A percentile compares a stretch with the other conserved stretches of the same genome.
Conservation (phyloP, 208 protist genomes). For the Trypanosoma platydactyli region DNA sequence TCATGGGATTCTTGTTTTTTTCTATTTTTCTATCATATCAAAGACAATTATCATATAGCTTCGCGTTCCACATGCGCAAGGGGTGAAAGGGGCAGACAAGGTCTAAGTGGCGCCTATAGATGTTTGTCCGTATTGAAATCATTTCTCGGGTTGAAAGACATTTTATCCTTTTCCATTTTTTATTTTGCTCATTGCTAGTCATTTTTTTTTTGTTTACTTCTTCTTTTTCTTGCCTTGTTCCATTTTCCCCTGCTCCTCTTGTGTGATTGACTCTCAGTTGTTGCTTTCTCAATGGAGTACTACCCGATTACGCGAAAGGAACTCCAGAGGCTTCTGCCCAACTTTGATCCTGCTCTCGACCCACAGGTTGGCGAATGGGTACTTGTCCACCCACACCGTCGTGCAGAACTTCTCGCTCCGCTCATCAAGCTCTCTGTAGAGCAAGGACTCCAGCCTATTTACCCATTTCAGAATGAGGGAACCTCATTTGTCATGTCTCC, state of each 20-base stretch:
- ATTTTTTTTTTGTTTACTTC: conserved; percentile 27
- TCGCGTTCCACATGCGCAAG: neutral
- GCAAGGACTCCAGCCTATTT: conserved; percentile 17
- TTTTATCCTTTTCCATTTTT: conserved; percentile 22
- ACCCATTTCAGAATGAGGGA: conserved; percentile 15
- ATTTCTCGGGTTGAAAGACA: neutral
- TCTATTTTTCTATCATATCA: neutral
- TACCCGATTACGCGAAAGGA: conserved; percentile 38
- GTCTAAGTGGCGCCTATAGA: neutral
- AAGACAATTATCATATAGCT: neutral
- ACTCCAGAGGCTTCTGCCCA: conserved; percentile 62
- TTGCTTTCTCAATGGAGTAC: conserved; percentile 12
- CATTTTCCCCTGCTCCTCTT: neutral
- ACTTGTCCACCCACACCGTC: conserved; percentile 55
- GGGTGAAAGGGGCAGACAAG: conserved; percentile 11
- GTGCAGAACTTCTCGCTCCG: conserved; percentile 45
- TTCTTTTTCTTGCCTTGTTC: conserved; percentile 16
- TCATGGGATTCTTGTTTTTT: conserved; percentile 4
- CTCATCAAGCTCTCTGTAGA: conserved; percentile 50
- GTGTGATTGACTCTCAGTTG: conserved; percentile 8
- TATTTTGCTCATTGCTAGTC: neutral
- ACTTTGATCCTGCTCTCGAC: conserved; percentile 62
- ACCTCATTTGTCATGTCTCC: neutral
- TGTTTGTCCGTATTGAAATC: neutral
- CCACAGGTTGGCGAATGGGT: conserved; percentile 84